Percentiles rank a stretch among this genome's conserved stretches.
Evolutionary conservation across 1,284 basidiomycete genomes (phyloP).

Genomic region (Porogramme epimiltina): DNA sequence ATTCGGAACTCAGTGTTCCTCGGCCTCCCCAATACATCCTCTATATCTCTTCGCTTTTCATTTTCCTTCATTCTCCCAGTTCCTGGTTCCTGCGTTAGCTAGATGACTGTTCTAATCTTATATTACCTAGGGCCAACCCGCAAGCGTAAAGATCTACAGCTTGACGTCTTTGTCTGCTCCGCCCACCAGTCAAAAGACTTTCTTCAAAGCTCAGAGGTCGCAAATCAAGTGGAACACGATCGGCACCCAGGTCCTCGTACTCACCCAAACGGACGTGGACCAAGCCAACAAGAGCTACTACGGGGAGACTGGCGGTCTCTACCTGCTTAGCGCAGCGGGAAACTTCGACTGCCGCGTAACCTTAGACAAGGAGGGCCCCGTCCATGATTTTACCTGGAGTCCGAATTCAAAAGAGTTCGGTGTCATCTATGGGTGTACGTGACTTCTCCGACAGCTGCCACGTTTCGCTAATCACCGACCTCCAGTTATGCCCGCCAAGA

Average conservation of each 20-base stretch:
- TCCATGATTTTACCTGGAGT: constrained; percentile 96
- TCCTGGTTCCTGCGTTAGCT: no score
- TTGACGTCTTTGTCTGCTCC: constrained; percentile 62
- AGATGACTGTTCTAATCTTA: not conserved
- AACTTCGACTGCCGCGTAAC: constrained; percentile 93
- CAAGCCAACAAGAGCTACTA: constrained; percentile 98
- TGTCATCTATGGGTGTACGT: constrained; percentile 94
- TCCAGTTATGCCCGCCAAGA: constrained; percentile 93
- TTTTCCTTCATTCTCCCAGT: no score
- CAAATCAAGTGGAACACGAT: constrained; percentile 96
- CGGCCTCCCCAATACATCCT: no score
- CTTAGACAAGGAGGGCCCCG: constrained; percentile 96
- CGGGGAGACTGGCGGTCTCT: constrained; percentile 92
- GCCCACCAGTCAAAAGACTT: constrained; percentile 83
- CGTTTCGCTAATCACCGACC: not conserved
- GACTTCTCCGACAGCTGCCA: not conserved
- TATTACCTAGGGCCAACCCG: constrained; percentile 79
- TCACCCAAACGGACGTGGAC: constrained; percentile 97
- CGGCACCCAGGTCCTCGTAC: constrained; percentile 84
- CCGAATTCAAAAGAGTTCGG: constrained; percentile 98
- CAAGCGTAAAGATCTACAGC: constrained; percentile 84
- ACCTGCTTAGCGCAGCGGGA: constrained; percentile 92
- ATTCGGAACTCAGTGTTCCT: no score
- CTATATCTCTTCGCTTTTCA: no score
- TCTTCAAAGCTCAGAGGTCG: constrained; percentile 95